Base-by-base conservation (phyloP, 2,329 filamentous ascomycete genomes). In the Claviceps pusilla region DNA sequence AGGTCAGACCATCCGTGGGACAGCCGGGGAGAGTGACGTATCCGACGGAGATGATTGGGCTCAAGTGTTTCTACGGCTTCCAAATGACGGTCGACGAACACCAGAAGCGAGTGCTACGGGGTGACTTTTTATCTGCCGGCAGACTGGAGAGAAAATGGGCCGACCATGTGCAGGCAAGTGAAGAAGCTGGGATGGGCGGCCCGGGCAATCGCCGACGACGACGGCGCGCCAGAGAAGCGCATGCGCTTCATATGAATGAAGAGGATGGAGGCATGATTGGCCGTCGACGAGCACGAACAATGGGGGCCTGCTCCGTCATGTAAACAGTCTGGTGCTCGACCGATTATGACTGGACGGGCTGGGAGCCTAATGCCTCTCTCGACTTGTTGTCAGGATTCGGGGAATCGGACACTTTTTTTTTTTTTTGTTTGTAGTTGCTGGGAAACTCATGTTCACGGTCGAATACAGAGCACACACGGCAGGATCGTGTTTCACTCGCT, bases 31-130 rank as follows among this genome's bases (percentile, higher is more conserved):
- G 62, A 50, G 61, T 75, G 10, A 77, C 77, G 0, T 90, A 84
- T 61, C 87, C 89, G 0, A 79, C 81, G 1, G 84, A 95, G 65
- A 80, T 94, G 55, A 89, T 97, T 56, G 76, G 82, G 6, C 76
- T 97, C 47, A 96, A 95, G 68, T 95, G 89, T 69, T 97, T 91
- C 72, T 95, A 95, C 67, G 89, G 86, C 46, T 96, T 88, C 80
- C 91, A 97, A 70, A 87, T 88, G 71, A 96, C 89, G 0, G 89
- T 96, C 4, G 86, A 96, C 60, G 89, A 96, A 67, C 91, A 97
- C 68, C 89, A 83, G 53, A 91, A 90, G 71, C 81, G 90, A 4
- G 87, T 96, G 0, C 68, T 95, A 52, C 76, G 80, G 4, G 88
- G 88, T 7, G 87, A 95, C 57, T 78, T 89, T 56, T 73, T 76